phyloP scores from a whole-genome alignment of 371 early-diverging fungal species.

The Syncephalastrum sp. region DNA sequence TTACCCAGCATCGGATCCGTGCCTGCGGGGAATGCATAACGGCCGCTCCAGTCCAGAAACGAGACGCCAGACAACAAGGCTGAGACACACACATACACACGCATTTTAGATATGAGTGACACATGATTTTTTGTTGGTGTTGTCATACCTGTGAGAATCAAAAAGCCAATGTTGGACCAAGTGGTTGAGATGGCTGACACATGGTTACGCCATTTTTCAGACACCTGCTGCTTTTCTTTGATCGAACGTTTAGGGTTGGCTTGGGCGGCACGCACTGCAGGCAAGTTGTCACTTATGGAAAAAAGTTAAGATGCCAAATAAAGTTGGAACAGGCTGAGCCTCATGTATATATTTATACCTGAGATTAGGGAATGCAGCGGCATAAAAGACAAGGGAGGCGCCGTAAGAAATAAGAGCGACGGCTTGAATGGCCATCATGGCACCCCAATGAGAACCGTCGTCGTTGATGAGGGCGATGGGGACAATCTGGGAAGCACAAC shows the following conservation, averaged over 20 bases:
- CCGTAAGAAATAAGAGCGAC: conserved; percentile 45
- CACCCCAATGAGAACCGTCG: conserved; percentile 44
- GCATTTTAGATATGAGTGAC: no score
- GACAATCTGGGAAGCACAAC: conserved; percentile 41
- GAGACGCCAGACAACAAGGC: conserved; percentile 44
- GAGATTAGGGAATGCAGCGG: conserved; percentile 47
- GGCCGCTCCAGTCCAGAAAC: conserved; percentile 25
- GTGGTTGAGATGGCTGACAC: conserved; percentile 52
- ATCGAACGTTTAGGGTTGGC: conserved; percentile 24
- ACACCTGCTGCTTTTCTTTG: conserved; percentile 21
- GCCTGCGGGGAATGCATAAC: conserved; percentile 24
- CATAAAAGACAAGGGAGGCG: conserved; percentile 49
- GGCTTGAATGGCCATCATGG: conserved; percentile 45
- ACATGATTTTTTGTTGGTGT: background rate
- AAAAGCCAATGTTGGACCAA: conserved; percentile 46
- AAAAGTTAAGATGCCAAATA: background rate
- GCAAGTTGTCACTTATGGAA: conserved; percentile 39
- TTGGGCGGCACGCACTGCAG: conserved; percentile 43
- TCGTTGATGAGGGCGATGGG: conserved; percentile 39
- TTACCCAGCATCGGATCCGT: conserved; percentile 33
- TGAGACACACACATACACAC: background rate
- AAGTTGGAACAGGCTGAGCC: no score
- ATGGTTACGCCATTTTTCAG: conserved; percentile 49
- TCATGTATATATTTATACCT: conserved; percentile 22
- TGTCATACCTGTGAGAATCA: conserved; percentile 35